These are phyloP conservation scores for Lachnellula hyalina DNA, from an alignment of 2,329 filamentous ascomycete species.

Conservation along the genomic window DNA sequence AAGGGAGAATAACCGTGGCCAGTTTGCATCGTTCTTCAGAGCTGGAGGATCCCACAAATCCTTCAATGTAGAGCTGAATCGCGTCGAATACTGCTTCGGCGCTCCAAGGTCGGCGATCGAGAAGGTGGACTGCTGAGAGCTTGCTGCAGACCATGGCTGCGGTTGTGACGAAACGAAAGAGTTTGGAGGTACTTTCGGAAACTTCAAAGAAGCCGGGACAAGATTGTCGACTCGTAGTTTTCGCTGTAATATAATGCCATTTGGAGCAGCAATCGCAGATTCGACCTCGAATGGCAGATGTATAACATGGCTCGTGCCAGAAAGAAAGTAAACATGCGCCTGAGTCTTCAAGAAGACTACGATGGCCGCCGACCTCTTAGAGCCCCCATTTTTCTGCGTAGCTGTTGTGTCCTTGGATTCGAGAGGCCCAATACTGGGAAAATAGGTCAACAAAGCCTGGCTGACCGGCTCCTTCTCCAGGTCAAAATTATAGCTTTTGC, in stretches of 20 bases:
- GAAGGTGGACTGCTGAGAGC: slow-evolving; percentile 47
- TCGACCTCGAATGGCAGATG: slow-evolving; percentile 95
- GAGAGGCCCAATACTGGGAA: slow-evolving; percentile 44
- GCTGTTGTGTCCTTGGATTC: slow-evolving; percentile 18
- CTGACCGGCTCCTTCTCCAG: slow-evolving; percentile 79
- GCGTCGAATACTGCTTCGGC: slow-evolving; percentile 49
- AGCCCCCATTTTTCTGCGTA: slow-evolving; percentile 24
- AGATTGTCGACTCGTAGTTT: slow-evolving; percentile 54
- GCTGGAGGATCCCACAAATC: slow-evolving; percentile 52
- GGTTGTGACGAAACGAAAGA: slow-evolving; percentile 73
- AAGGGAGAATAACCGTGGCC: slow-evolving; percentile 75
- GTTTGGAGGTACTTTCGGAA: slow-evolving; percentile 66
- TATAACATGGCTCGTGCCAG: slow-evolving; percentile 80
- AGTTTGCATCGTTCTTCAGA: slow-evolving; percentile 51
- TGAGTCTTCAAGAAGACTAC: slow-evolving; percentile 91
- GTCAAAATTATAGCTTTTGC: slow-evolving; percentile 80
- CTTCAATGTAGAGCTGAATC: slow-evolving; percentile 49
- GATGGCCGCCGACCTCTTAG: slow-evolving; percentile 55
- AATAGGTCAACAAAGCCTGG: slow-evolving; percentile 83
- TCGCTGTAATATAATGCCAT: slow-evolving; percentile 80
- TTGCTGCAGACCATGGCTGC: slow-evolving; percentile 44
- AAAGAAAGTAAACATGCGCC: slow-evolving; percentile 86
- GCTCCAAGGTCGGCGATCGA: slow-evolving; percentile 52
- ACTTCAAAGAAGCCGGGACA: slow-evolving; percentile 48
- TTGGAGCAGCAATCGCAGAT: slow-evolving; percentile 73